These are phyloP conservation scores for Halenospora varia DNA, from an alignment of 495 filamentous ascomycete genomes.

Conservation along the genomic window DNA sequence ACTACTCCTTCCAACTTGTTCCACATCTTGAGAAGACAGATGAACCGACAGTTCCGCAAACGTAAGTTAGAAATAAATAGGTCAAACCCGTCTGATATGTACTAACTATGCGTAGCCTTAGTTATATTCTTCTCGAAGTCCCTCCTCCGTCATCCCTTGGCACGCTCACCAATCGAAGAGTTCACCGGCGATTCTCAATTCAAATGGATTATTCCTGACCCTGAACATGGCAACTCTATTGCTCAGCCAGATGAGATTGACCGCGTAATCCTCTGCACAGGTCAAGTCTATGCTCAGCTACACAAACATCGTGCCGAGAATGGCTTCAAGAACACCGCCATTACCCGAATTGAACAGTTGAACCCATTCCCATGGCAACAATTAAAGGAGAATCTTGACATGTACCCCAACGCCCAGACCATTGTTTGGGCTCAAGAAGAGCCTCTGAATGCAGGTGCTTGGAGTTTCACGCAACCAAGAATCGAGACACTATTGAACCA, in stretches of 20 bases:
- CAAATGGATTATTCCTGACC: slow-evolving; percentile 90
- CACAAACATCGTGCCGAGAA: slow-evolving; percentile 85
- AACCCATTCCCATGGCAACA: slow-evolving; percentile 98
- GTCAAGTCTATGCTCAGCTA: slow-evolving; percentile 89
- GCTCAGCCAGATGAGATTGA: slow-evolving; percentile 88
- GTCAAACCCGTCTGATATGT: background rate
- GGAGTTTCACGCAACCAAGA: slow-evolving; percentile 91
- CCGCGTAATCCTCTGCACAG: slow-evolving; percentile 89
- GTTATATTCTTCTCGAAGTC: slow-evolving; percentile 97
- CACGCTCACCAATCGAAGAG: slow-evolving; percentile 82
- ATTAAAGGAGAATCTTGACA: slow-evolving; percentile 91
- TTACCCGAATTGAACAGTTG: slow-evolving; percentile 94
- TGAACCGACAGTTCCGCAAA: slow-evolving; percentile 98
- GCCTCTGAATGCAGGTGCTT: slow-evolving; percentile 92
- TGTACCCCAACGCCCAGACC: slow-evolving; percentile 92
- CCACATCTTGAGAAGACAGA: slow-evolving; percentile 93
- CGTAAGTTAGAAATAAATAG: slow-evolving; percentile 54
- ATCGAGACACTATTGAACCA: slow-evolving; percentile 93
- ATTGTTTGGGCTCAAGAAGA: slow-evolving; percentile 98
- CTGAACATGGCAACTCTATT: slow-evolving; percentile 65
- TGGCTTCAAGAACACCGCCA: slow-evolving; percentile 79
- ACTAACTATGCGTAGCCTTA: slow-evolving; percentile 54
- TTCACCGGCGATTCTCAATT: slow-evolving; percentile 91
- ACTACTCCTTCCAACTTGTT: slow-evolving; percentile 91
- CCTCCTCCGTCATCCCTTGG: slow-evolving; percentile 86